Conservation (phyloP, 176 grass and related monocot species). For the Eragrostis curvula region DNA sequence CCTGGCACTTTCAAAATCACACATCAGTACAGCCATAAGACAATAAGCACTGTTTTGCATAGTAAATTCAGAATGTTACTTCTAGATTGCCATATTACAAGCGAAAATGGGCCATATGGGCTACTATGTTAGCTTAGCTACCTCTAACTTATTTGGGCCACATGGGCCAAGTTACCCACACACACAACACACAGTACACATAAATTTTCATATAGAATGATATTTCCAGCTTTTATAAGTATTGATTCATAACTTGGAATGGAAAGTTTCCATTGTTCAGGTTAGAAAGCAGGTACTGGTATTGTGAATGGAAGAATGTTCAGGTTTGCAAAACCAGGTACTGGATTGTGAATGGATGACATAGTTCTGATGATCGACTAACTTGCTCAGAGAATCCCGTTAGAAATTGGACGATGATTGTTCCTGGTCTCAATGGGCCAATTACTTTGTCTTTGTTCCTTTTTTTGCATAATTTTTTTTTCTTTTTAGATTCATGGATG, state of each 20-base stretch:
- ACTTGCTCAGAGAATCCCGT: not conserved
- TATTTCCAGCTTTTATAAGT: not conserved
- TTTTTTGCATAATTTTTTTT: not conserved
- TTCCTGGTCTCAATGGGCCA: no score
- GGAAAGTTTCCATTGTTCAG: not conserved
- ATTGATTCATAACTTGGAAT: not conserved
- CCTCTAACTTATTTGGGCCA: not conserved
- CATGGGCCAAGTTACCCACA: not conserved
- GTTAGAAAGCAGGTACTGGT: not conserved
- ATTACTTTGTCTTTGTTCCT: not conserved
- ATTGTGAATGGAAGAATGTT: not conserved
- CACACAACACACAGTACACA: no score
- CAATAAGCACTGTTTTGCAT: no score
- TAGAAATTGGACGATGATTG: no score
- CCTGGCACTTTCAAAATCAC: no score
- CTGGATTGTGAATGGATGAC: not conserved
- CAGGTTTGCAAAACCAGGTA: not conserved
- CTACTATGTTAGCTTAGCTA: not conserved
- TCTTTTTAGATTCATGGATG: no score
- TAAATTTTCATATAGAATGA: not conserved
- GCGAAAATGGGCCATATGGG: not conserved
- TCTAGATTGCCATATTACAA: no score
- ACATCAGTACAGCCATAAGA: no score
- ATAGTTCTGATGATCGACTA: not conserved
- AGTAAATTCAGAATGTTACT: no score